Evolutionary conservation across 768 basidiomycete genomes (phyloP), one percentile per base, ranked within the genome.

Genomic region (Mycena amicta): DNA sequence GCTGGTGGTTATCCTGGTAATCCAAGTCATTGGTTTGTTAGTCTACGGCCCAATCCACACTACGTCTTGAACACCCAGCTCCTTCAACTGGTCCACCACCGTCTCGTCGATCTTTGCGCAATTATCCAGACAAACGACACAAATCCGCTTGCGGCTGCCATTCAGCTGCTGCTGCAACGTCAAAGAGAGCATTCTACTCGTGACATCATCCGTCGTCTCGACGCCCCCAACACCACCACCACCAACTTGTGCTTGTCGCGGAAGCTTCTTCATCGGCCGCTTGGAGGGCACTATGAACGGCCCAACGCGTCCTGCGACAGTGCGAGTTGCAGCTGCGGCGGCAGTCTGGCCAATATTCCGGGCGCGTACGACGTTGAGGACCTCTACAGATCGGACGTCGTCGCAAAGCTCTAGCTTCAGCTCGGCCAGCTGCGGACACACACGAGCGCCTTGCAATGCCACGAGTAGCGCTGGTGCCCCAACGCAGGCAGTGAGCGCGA

Each of bases 351-450:
- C 43, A 23, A n/a, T 23, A 57, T 75, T 76, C 66, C 80, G 71
- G 43, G 75, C 70, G 23, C 67, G 62, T 52, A 82, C 74, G 25
- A 78, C 66, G 15, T 64, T 73, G 53, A 72, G 70, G 54, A 83
- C 65, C 39, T 68, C 68, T 31, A 50, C 60, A 27, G 79, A 71
- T 30, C 73, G 67, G 56, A 83, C 67, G 65, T 83, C 80, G 51
- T 69, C 60, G 66, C 83, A 85, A 47, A 74, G 74, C 83, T 80
- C 83, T 56, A 85, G 74, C 37, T 77, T 73, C 30, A 84, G 69
- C n/a, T 78, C 75, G 65, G 80, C 79, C 46, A 85, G 72, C 33
- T 75, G 73, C 23, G 83, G 80, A 63, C 83, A 84, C 45, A 79
- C 73, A 31, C 53, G 31, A 29, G 55, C 64, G 31, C 52, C 53